These are phyloP conservation scores for Nemania diffusa DNA, from an alignment of 2,329 filamentous ascomycete species.

Conservation along the genomic window DNA sequence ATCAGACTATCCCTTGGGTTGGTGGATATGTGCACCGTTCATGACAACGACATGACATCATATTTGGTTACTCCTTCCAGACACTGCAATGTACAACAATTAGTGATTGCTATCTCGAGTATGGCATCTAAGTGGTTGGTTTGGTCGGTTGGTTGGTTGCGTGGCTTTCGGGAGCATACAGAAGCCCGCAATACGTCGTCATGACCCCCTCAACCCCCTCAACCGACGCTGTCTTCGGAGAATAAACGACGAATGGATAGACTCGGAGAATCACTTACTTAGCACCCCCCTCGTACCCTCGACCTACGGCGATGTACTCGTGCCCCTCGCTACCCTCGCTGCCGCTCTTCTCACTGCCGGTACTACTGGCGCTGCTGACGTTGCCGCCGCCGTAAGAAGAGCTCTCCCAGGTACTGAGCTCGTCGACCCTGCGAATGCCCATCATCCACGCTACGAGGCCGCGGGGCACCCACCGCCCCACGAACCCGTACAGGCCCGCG, in stretches of 20 bases:
- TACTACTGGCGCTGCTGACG: conserved; percentile 33
- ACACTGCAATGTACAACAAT: conserved; percentile 25
- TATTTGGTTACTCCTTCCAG: conserved; percentile 30
- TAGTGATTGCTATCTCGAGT: conserved; percentile 16
- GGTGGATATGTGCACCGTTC: neutral
- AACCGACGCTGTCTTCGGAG: neutral
- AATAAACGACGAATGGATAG: neutral
- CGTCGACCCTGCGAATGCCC: conserved; percentile 74
- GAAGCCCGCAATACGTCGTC: neutral
- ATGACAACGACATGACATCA: conserved; percentile 1
- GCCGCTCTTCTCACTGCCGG: conserved; percentile 45
- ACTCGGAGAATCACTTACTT: conserved; percentile 30
- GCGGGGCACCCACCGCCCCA: conserved; percentile 82
- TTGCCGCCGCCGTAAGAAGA: conserved; percentile 53
- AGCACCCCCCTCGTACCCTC: conserved; percentile 38
- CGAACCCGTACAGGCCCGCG: conserved; percentile 83
- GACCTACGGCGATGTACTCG: conserved; percentile 53
- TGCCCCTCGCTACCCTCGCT: conserved; percentile 48
- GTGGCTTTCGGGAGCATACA: conserved; percentile 10
- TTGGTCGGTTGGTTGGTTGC: too few relatives aligned
- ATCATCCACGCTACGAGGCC: conserved; percentile 93
- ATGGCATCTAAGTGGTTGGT: neutral
- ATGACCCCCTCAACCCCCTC: neutral
- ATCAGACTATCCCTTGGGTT: neutral
- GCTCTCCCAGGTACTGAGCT: conserved; percentile 65